These are phyloP conservation scores for Globisporangium polare DNA, from an alignment of 352 stramenopile genomes.

Conservation along the genomic window DNA sequence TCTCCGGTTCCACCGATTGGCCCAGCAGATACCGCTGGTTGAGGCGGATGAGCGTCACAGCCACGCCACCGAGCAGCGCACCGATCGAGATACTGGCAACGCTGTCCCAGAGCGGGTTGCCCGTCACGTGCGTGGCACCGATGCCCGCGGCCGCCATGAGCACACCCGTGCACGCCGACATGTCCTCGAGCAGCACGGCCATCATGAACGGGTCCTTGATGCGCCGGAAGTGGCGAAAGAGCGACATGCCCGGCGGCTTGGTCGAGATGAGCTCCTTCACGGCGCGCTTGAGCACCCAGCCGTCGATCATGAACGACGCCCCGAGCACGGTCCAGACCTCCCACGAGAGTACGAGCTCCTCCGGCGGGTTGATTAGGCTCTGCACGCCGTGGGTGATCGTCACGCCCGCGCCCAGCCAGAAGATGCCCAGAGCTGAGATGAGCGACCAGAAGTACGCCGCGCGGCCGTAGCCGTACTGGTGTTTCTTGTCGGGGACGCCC, in stretches of 20 bases:
- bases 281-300: conserved; percentile 93
- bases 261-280: conserved; percentile 78
- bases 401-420: conserved; percentile 95
- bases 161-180: conserved; percentile 94
- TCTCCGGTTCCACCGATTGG: conserved; percentile 93
- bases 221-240: conserved; percentile 62
- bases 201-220: conserved; percentile 96
- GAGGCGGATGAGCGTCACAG: conserved; percentile 90
- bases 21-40: conserved; percentile 97
- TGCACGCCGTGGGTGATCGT: conserved; percentile 92
- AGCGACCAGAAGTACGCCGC: conserved; percentile 99
- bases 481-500: conserved; percentile 89
- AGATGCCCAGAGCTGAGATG: conserved; percentile 97
- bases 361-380: conserved; percentile 70
- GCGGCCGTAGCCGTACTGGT: conserved; percentile 98
- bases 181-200: conserved; percentile 96
- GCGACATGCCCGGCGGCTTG: conserved; percentile 68
- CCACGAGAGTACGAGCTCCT: conserved; percentile 68
- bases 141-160: conserved; percentile 95
- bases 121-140: conserved; percentile 87
- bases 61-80: conserved; percentile 91
- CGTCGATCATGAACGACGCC: conserved; percentile 95
- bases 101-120: conserved; percentile 94
- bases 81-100: conserved; percentile 95
- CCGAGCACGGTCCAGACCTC: conserved; percentile 96